Evolutionary conservation across 495 filamentous ascomycete genomes (phyloP).

Genomic region (Neurospora sp.): DNA sequence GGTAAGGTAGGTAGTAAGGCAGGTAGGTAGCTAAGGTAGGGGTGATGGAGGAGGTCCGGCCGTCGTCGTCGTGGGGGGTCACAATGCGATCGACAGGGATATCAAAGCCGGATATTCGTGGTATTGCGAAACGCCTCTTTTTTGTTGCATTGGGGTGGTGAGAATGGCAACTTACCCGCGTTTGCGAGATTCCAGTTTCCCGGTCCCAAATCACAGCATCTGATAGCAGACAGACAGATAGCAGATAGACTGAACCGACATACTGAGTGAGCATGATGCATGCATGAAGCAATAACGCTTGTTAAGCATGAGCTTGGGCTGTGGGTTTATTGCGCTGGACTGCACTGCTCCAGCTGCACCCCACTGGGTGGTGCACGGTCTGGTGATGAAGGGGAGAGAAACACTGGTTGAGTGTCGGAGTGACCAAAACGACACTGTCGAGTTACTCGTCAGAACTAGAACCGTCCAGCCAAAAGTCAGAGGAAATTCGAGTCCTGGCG

Average conservation of each 20-base stretch:
- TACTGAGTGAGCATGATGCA: not conserved
- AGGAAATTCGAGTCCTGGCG: too few species aligned
- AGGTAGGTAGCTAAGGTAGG: not conserved
- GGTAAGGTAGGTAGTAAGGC: not conserved
- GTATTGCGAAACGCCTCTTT: not conserved
- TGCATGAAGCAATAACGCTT: not conserved
- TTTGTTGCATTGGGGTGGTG: not conserved
- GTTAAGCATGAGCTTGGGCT: too few species aligned
- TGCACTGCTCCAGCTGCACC: not conserved
- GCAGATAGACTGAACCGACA: not conserved
- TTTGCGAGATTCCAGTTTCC: not conserved
- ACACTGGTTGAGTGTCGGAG: not conserved
- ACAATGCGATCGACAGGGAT: not conserved
- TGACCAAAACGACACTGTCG: not conserved
- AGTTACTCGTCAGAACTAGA: too few species aligned
- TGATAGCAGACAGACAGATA: not conserved
- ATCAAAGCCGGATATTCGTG: not conserved
- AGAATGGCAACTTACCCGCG: not conserved
- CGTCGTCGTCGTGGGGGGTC: not conserved
- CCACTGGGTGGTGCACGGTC: not conserved
- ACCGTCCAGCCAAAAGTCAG: too few species aligned
- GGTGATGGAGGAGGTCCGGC: not conserved
- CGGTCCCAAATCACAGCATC: not conserved
- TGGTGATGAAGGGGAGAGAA: not conserved
- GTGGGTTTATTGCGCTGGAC: too few species aligned